Percentiles rank a stretch among this genome's conserved stretches.
phyloP scores from a whole-genome alignment of 2,329 filamentous ascomycete species.

The Teratosphaeria pseudoeucalypti region DNA sequence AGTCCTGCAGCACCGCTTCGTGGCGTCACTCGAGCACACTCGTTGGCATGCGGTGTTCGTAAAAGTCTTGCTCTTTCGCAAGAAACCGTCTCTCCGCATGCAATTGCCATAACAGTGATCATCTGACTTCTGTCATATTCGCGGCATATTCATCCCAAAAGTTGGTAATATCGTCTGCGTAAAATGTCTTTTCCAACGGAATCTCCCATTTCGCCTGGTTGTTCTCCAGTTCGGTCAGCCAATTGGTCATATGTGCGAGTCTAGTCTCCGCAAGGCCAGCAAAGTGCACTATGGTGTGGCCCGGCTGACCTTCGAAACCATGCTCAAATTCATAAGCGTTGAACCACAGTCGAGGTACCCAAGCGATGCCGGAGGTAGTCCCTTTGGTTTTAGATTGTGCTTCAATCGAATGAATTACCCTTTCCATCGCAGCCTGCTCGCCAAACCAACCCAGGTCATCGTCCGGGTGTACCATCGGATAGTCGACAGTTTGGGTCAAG shows the following conservation, averaged over 20 bases:
- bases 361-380: neutral
- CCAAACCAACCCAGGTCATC: neutral
- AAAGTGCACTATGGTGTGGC: neutral
- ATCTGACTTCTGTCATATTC: neutral
- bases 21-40: too few species aligned
- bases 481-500: neutral
- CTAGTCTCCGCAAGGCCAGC: neutral
- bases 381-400: neutral
- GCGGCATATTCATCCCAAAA: neutral
- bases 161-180: neutral
- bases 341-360: neutral
- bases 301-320: neutral
- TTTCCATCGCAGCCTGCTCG: neutral
- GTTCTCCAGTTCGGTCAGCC: neutral
- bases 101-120: neutral
- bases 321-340: neutral
- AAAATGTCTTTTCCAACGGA: neutral
- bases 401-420: neutral
- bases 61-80: too few species aligned
- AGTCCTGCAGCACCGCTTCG: too few species aligned
- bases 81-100: too few species aligned
- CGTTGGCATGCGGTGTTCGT: too few species aligned
- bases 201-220: neutral
- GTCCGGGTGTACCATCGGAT: neutral
- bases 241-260: neutral